phyloP scores from a whole-genome alignment of 2,329 filamentous ascomycete genomes.

The Colletotrichum salicis region DNA sequence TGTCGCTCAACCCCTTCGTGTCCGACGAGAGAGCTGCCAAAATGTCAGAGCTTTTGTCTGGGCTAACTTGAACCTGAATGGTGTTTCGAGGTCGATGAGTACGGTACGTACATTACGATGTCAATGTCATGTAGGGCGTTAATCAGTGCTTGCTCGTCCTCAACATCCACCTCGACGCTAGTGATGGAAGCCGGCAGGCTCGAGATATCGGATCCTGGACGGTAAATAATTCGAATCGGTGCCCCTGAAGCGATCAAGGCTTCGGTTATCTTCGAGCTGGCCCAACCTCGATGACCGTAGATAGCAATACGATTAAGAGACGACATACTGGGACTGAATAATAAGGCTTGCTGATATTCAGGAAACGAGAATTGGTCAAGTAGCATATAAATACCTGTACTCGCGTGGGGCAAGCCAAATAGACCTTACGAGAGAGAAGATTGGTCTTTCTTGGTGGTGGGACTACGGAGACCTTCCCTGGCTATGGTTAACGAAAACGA shows the following conservation, averaged over 20 bases:
- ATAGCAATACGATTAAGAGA: conserved; percentile 43
- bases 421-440: not conserved
- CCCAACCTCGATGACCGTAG: conserved; percentile 44
- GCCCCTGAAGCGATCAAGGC: conserved; percentile 41
- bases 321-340: conserved; percentile 16
- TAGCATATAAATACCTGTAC: not conserved
- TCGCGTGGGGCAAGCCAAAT: too few species aligned
- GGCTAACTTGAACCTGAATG: not conserved
- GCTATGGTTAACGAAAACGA: not conserved
- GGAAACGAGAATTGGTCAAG: too few species aligned
- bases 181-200: conserved; percentile 26
- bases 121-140: conserved; percentile 17
- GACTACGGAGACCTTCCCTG: not conserved
- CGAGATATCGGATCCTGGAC: conserved; percentile 41
- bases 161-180: conserved; percentile 19
- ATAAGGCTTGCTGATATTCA: not conserved
- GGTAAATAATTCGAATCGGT: conserved; percentile 40
- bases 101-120: conserved; percentile 22
- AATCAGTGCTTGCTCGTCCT: conserved; percentile 11
- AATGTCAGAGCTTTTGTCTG: not conserved
- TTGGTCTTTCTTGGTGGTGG: not conserved
- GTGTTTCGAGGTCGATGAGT: not conserved
- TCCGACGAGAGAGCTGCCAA: conserved; percentile 36
- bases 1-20: conserved; percentile 40
- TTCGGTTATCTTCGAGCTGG: conserved; percentile 39